Conservation (phyloP, 2,329 filamentous ascomycete genomes). For the Pezicula rhizophila region DNA sequence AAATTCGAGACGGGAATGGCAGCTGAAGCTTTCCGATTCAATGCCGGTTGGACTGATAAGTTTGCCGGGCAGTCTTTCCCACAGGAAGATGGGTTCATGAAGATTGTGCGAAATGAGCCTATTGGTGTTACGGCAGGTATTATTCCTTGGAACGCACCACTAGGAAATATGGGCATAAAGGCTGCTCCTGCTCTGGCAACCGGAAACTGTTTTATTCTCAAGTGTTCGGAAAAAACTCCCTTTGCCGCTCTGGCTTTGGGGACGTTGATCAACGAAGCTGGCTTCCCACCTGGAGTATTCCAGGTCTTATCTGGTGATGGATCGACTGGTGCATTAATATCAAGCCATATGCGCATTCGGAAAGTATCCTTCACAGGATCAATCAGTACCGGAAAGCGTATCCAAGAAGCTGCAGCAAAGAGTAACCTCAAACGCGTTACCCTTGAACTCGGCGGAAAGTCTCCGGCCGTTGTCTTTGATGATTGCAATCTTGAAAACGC, state of each 20-base stretch:
- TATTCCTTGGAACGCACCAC: slow-evolving; percentile 51
- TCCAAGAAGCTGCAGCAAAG: slow-evolving; percentile 33
- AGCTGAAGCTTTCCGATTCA: slow-evolving; percentile 27
- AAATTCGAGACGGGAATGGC: slow-evolving; percentile 34
- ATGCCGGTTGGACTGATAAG: slow-evolving; percentile 34
- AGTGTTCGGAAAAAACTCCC: slow-evolving; percentile 58
- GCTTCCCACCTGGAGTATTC: slow-evolving; percentile 33
- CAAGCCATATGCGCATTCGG: slow-evolving; percentile 31
- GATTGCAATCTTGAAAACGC: slow-evolving; percentile 39
- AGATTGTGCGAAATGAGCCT: slow-evolving; percentile 31
- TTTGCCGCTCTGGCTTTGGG: slow-evolving; percentile 45
- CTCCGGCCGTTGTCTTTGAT: slow-evolving; percentile 36
- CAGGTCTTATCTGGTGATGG: slow-evolving; percentile 35
- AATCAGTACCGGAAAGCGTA: slow-evolving; percentile 31
- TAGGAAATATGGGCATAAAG: slow-evolving; percentile 44
- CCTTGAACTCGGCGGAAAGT: slow-evolving; percentile 38
- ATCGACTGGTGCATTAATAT: slow-evolving; percentile 29
- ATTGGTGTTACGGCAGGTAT: slow-evolving; percentile 47
- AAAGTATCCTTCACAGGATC: slow-evolving; percentile 37
- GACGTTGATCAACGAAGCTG: slow-evolving; percentile 16
- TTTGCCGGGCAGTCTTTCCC: slow-evolving; percentile 33
- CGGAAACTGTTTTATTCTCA: slow-evolving; percentile 54
- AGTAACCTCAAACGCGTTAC: slow-evolving; percentile 37
- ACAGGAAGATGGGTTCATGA: slow-evolving; percentile 39
- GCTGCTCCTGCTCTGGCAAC: slow-evolving; percentile 53